A percentile compares a stretch with the other conserved stretches of the same genome.
These are phyloP conservation scores for Lyophyllum atratum DNA, from an alignment of 768 basidiomycete species.

Conservation along the genomic window DNA sequence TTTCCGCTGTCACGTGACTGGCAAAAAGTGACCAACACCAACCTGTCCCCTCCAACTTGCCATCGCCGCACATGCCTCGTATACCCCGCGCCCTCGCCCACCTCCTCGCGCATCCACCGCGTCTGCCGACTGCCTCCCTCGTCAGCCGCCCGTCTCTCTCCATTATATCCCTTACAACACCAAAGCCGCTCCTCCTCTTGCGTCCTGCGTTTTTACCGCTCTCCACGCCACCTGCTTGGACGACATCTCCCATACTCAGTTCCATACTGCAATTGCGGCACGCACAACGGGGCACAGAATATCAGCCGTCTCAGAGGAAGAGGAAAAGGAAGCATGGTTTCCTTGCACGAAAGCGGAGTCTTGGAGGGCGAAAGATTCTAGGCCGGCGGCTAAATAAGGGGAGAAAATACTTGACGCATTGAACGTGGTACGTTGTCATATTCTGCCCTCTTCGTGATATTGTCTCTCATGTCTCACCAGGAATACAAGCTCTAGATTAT, in stretches of 20 bases:
- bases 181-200: slow-evolving; percentile 22
- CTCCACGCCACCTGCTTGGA: slow-evolving; percentile 19
- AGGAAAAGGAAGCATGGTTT: slow-evolving; percentile 94
- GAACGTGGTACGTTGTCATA: slow-evolving; percentile 12
- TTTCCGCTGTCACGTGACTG: slow-evolving; percentile 21
- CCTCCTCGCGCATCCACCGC: slow-evolving; percentile 35
- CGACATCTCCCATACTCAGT: slow-evolving; percentile 37
- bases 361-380: slow-evolving; percentile 73
- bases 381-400: slow-evolving; percentile 72
- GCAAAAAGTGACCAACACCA: neutral
- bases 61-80: slow-evolving; percentile 40
- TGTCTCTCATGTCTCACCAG: neutral
- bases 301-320: slow-evolving; percentile 94
- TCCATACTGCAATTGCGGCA: slow-evolving; percentile 60
- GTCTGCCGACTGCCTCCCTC: slow-evolving; percentile 24
- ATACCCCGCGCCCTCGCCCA: slow-evolving; percentile 39
- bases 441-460: too few relatives aligned
- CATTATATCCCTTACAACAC: slow-evolving; percentile 10
- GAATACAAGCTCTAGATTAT: neutral
- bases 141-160: slow-evolving; percentile 16
- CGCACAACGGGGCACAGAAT: slow-evolving; percentile 80
- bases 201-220: slow-evolving; percentile 24
- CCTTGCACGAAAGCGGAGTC: slow-evolving; percentile 69
- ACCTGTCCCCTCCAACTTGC: neutral
- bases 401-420: slow-evolving; percentile 81